Evolutionary conservation across 73 alveolate genomes (phyloP).

Genomic region (Breviolum minutum): DNA sequence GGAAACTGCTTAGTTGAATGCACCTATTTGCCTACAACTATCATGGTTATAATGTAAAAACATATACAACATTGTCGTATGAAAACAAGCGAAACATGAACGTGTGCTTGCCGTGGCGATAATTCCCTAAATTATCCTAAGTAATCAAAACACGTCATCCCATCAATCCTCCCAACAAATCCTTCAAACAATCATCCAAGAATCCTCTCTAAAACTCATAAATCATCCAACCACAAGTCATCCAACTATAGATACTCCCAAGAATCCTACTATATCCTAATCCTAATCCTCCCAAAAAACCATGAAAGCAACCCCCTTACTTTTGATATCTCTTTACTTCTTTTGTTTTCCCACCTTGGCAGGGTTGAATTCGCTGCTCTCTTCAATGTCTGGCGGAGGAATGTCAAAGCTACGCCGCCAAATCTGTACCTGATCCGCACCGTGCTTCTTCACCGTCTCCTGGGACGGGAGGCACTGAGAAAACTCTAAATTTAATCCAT

Average conservation of each 20-base stretch:
- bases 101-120: too few species aligned
- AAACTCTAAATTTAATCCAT: not conserved
- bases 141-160: too few species aligned
- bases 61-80: too few species aligned
- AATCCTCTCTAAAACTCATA: too few species aligned
- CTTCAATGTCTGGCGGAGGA: constrained; percentile 99
- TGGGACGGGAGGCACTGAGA: not conserved
- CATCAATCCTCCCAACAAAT: too few species aligned
- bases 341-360: constrained; percentile 95
- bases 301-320: not conserved
- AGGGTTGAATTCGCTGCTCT: constrained; percentile 98
- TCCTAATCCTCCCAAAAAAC: constrained; percentile 96
- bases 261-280: not conserved
- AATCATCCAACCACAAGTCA: too few species aligned
- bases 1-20: not conserved
- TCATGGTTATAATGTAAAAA: not conserved
- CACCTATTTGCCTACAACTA: not conserved
- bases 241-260: not conserved
- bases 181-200: too few species aligned
- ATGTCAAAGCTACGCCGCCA: constrained; percentile 99
- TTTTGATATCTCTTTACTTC: not conserved
- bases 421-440: constrained; percentile 90
- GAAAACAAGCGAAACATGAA: too few species aligned
- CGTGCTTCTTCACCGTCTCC: constrained; percentile 95
- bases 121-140: too few species aligned